Evolutionary conservation across 345 rosid species (phyloP).

Genomic region (Ceriops decandra): DNA sequence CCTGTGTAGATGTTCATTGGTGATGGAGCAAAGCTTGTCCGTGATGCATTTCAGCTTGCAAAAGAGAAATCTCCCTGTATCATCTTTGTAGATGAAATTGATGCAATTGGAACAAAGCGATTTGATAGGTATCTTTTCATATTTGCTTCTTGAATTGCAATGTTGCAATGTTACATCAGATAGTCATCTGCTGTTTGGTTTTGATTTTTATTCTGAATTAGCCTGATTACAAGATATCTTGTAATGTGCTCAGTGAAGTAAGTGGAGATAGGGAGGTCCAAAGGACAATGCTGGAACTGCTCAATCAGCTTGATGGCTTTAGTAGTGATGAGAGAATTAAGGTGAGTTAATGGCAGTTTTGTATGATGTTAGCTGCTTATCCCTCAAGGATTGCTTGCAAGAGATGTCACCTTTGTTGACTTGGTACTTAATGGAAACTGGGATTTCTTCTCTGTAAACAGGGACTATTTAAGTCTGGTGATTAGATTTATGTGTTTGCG

Average conservation of each 20-base stretch:
- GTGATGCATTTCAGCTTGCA: conserved; percentile 98
- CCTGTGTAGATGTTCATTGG: conserved; percentile 88
- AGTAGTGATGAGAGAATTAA: conserved; percentile 99
- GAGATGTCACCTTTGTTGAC: background rate
- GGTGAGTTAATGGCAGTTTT: conserved; percentile 35
- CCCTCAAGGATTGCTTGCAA: background rate
- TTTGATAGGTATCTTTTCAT: conserved; percentile 67
- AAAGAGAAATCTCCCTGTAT: conserved; percentile 99
- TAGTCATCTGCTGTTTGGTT: background rate
- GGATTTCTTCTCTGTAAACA: background rate
- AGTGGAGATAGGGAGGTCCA: conserved; percentile 99
- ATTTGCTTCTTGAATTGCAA: background rate
- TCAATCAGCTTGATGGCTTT: conserved; percentile 98
- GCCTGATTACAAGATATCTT: conserved; percentile 3
- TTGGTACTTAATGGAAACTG: background rate
- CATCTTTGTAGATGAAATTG: conserved; percentile 97
- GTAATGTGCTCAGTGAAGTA: conserved; percentile 67
- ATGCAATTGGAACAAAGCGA: conserved; percentile 97
- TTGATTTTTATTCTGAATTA: no score
- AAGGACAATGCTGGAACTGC: conserved; percentile 96
- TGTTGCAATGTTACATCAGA: background rate
- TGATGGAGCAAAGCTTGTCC: conserved; percentile 99
- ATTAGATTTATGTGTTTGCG: no score
- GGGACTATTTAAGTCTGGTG: no score
- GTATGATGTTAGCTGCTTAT: background rate